phyloP scores from a whole-genome alignment of 139 green algal species.

The Nannochloris sp. region DNA sequence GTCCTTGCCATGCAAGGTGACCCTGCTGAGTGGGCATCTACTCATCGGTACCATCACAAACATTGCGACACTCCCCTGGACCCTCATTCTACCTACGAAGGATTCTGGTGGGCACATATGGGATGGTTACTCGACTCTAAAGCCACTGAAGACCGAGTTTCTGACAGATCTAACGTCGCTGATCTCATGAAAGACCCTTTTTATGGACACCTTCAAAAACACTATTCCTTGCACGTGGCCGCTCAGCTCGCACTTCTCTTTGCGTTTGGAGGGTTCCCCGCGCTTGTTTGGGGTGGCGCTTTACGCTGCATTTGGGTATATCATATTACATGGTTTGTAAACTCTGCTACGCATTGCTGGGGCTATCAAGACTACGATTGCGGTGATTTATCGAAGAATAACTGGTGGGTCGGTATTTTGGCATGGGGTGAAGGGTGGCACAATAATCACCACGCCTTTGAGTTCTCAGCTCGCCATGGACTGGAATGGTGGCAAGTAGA shows the following conservation, averaged over 20 bases:
- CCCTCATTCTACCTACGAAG: constrained; percentile 96
- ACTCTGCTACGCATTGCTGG: constrained; percentile 93
- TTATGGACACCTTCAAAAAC: constrained; percentile 80
- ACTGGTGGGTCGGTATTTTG: constrained; percentile 78
- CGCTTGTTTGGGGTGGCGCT: constrained; percentile 89
- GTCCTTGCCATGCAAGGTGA: constrained; percentile 85
- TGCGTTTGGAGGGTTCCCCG: constrained; percentile 76
- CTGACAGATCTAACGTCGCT: constrained; percentile 69
- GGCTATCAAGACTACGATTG: constrained; percentile 85
- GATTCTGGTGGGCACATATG: constrained; percentile 96
- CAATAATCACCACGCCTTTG: constrained; percentile 89
- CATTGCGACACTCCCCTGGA: constrained; percentile 95
- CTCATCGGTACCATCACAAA: constrained; percentile 91
- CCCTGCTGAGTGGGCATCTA: constrained; percentile 88
- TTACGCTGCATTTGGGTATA: constrained; percentile 90
- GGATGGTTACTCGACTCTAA: constrained; percentile 96
- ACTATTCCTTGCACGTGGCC: constrained; percentile 84
- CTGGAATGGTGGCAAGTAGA: constrained; percentile 78
- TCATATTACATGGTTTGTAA: constrained; percentile 99
- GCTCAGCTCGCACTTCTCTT: constrained; percentile 71
- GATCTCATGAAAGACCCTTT: constrained; percentile 88
- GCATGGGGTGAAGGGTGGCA: constrained; percentile 95
- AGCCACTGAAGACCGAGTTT: constrained; percentile 65
- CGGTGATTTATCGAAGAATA: constrained; percentile 76
- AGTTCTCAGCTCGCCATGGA: constrained; percentile 79